Evolutionary conservation across 768 basidiomycete species (phyloP).

Genomic region (Tephrocybe sp.): DNA sequence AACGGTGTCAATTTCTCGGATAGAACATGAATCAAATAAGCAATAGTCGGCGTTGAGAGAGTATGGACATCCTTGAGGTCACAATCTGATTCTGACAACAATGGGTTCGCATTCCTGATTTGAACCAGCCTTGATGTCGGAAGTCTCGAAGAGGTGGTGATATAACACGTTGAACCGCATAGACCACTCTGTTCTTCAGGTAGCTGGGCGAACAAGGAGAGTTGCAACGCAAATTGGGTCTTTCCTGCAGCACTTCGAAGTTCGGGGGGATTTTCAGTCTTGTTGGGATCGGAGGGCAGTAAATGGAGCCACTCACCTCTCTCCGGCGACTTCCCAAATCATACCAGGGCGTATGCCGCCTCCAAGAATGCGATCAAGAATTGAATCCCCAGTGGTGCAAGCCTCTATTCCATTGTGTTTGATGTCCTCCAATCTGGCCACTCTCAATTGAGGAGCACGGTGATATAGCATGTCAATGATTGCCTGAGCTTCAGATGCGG

Average conservation of each 20-base stretch:
- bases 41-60: constrained; percentile 51
- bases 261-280: no score
- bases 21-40: constrained; percentile 54
- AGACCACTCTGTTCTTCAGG: constrained; percentile 55
- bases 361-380: constrained; percentile 67
- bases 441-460: constrained; percentile 33
- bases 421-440: constrained; percentile 40
- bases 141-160: constrained; percentile 70
- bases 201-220: constrained; percentile 76
- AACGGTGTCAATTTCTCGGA: constrained; percentile 51
- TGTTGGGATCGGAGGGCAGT: no score
- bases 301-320: constrained; percentile 73
- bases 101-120: constrained; percentile 52
- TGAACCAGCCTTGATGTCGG: constrained; percentile 68
- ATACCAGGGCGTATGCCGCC: constrained; percentile 79
- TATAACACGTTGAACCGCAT: constrained; percentile 68
- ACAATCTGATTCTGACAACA: constrained; percentile 41
- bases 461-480: constrained; percentile 51
- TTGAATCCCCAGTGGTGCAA: constrained; percentile 72
- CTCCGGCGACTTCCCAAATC: constrained; percentile 86
- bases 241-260: constrained; percentile 96
- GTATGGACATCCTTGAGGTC: constrained; percentile 61
- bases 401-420: constrained; percentile 36
- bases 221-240: constrained; percentile 86
- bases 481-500: constrained; percentile 44